phyloP scores from a whole-genome alignment of 306 rosid species.

The Corylus heterophylla region DNA sequence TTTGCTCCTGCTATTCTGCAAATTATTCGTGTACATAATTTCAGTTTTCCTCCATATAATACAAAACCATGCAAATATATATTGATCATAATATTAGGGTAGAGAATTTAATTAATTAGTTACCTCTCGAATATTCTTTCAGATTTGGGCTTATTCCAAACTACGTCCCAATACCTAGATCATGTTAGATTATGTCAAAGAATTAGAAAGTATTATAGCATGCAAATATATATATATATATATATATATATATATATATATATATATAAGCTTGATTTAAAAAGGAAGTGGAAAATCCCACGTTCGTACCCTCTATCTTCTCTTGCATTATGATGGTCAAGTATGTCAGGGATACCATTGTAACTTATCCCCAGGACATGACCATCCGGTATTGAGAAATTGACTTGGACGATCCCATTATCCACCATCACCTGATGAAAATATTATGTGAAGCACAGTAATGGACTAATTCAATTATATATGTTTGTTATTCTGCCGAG shows the following conservation, averaged over 20 bases:
- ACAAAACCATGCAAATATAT: background rate
- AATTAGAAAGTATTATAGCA: background rate
- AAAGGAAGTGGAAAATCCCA: too few species aligned
- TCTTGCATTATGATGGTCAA: slow-evolving; percentile 23
- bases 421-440: slow-evolving; percentile 49
- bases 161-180: slow-evolving; percentile 66
- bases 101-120: background rate
- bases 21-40: background rate
- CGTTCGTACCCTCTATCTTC: slow-evolving; percentile 60
- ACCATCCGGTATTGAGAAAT: slow-evolving; percentile 57
- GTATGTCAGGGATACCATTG: slow-evolving; percentile 47
- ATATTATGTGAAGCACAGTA: background rate
- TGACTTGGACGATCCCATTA: slow-evolving; percentile 59
- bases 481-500: background rate
- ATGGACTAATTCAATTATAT: too few species aligned
- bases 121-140: slow-evolving; percentile 35
- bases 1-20: slow-evolving; percentile 47
- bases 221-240: background rate
- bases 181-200: background rate
- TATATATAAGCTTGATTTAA: background rate
- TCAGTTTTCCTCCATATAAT: background rate
- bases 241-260: background rate
- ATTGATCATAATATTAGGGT: too few species aligned
- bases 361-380: slow-evolving; percentile 50
- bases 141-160: slow-evolving; percentile 46